Conservation (phyloP, 2,329 filamentous ascomycete species). For the Geoglossum cookeanum region DNA sequence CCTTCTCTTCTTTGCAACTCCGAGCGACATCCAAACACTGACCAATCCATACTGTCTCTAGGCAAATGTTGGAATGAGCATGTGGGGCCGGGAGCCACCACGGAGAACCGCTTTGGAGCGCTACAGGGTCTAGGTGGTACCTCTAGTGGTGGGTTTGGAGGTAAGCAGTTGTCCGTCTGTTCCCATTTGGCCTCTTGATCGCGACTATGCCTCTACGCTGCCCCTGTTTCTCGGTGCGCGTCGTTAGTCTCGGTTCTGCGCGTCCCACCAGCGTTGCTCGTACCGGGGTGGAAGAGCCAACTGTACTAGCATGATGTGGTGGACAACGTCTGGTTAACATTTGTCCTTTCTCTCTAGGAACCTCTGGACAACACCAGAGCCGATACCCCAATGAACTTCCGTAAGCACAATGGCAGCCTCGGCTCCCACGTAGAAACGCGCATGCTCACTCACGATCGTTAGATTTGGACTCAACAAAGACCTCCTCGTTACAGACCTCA, state of each 20-base stretch:
- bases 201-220: not conserved
- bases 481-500: conserved; percentile 46
- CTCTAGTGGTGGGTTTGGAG: conserved; percentile 20
- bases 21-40: not conserved
- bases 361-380: not conserved
- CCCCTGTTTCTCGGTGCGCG: not conserved
- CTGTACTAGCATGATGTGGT: not conserved
- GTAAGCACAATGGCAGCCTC: not conserved
- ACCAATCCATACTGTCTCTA: conserved; percentile 13
- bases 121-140: conserved; percentile 19
- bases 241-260: not conserved
- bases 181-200: not conserved
- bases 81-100: conserved; percentile 21
- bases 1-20: conserved; percentile 6
- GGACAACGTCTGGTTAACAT: not conserved
- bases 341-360: conserved; percentile 1
- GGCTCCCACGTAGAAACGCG: not conserved
- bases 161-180: conserved; percentile 16
- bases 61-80: conserved; percentile 39
- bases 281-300: not conserved
- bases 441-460: not conserved
- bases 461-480: conserved; percentile 31
- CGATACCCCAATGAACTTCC: not conserved
- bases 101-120: conserved; percentile 38
- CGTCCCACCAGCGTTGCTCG: not conserved